Conservation (phyloP, 768 basidiomycete genomes). For the Lepiota brunneoincarnata region DNA sequence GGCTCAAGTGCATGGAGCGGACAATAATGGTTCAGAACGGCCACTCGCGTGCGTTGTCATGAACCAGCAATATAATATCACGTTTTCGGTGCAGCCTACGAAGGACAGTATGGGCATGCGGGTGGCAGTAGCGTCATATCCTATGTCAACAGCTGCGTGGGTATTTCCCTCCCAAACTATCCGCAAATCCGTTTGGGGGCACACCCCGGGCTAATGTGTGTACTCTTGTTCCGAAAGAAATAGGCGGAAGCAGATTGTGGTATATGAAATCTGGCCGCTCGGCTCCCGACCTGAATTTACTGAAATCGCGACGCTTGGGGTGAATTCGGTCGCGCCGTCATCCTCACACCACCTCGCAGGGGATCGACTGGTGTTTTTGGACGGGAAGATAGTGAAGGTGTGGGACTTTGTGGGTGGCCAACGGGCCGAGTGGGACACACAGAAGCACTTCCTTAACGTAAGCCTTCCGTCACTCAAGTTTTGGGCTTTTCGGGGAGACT, state of each 20-base stretch:
- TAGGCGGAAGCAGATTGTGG: constrained; percentile 1
- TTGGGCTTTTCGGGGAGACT: not conserved
- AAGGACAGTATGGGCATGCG: constrained; percentile 5
- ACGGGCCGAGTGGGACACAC: constrained; percentile 6
- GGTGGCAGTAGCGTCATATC: not conserved
- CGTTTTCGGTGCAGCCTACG: not conserved
- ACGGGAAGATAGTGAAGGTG: not conserved
- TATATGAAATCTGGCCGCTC: not conserved
- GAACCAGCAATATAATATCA: not conserved
- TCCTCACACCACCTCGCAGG: constrained; percentile 1
- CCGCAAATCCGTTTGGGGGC: too few species aligned
- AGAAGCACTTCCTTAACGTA: constrained; percentile 1
- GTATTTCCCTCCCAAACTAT: not conserved
- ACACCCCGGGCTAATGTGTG: too few species aligned
- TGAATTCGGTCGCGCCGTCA: not conserved
- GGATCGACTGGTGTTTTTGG: constrained; percentile 3
- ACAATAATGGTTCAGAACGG: too few species aligned
- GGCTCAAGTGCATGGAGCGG: not conserved
- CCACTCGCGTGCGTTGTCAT: not conserved
- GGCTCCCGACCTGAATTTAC: not conserved
- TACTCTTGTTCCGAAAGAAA: not conserved
- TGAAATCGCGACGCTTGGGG: not conserved
- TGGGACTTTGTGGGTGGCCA: constrained; percentile 5
- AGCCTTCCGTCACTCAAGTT: not conserved
- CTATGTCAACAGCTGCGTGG: not conserved